phyloP scores from a whole-genome alignment of 2,329 filamentous ascomycete species.

The Cladosporium sp. region DNA sequence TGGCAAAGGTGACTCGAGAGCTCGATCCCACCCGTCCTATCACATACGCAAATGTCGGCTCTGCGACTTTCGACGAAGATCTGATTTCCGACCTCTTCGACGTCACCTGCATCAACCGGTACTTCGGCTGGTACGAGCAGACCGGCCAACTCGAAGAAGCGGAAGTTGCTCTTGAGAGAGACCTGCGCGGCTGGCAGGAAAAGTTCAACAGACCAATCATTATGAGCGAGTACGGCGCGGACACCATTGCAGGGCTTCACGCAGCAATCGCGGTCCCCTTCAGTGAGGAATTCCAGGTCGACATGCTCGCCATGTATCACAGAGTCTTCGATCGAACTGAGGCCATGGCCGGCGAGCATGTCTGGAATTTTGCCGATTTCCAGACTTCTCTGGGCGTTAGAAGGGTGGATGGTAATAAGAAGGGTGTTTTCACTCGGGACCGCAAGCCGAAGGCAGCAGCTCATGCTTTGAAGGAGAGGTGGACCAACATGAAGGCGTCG shows the following conservation, averaged over 20 bases:
- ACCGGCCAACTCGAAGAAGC: conserved; percentile 9
- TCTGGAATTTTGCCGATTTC: conserved; percentile 11
- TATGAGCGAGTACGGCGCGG: conserved; percentile 11
- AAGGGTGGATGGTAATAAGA: conserved; percentile 10
- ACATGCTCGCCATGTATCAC: conserved; percentile 7
- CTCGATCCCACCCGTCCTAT: neutral
- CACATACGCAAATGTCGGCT: conserved; percentile 3
- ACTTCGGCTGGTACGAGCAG: conserved; percentile 6
- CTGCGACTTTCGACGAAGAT: neutral
- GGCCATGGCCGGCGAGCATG: conserved; percentile 10
- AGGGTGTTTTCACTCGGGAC: conserved; percentile 7
- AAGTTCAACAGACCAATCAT: conserved; percentile 3
- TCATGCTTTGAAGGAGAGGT: conserved; percentile 8
- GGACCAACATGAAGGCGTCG: neutral
- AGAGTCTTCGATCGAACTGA: conserved; percentile 5
- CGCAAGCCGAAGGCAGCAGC: conserved; percentile 8
- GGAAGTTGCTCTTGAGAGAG: conserved; percentile 1
- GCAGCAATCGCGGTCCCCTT: neutral
- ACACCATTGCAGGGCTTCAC: conserved; percentile 5
- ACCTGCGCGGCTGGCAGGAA: neutral
- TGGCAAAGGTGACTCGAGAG: neutral
- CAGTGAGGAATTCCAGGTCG: conserved; percentile 7
- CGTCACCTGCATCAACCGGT: conserved; percentile 1
- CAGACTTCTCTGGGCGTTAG: conserved; percentile 5
- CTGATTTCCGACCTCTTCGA: conserved; percentile 8